Evolutionary conservation across 2,329 filamentous ascomycete genomes (phyloP), one percentile per base, ranked within the genome.

Genomic region (Amauroascus verrucosus): DNA sequence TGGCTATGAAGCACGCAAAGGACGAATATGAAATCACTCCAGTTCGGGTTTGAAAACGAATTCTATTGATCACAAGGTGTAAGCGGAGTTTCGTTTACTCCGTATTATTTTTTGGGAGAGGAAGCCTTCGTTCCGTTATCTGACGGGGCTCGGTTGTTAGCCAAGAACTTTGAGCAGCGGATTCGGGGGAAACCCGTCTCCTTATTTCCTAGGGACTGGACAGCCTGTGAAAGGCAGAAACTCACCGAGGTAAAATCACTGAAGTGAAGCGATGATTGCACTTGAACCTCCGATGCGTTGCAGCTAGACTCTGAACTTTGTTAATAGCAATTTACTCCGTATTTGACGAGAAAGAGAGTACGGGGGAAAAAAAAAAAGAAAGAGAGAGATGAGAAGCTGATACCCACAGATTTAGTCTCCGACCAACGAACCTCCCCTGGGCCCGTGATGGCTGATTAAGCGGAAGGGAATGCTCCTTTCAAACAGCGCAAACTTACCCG

Each of bases 201-300:
- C n/a, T 20, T n/a, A n/a, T n/a, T 32, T 32, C 16, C 20, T 43
- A 20, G 20, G 20, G 40, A 13, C 3, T 4, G 33, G 14, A 4
- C 40, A 41, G 48, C 48, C 13, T 43, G 48, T 51, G 41, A 51
- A 35, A 44, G 18, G 2, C 38, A 24, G n/a, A n/a, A 51, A 51
- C 49, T 51, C 49, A 51, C 49, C 40, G 40, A 51, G 49, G 49
- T 45, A 30, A 43, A 41, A 14, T 2, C 24, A 20, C 32, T 35
- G 18, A 35, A 22, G 28, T n/a, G 26, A 33, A 47, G 28, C 2
- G 14, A 47, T 18, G 18, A 13, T 20, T 47, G 14, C 16, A 20
- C 26, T 11, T 47, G 44, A 32, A 11, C n/a, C 20, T 35, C 28
- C 30, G 22, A 11, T 8, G 16, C 7, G 1, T 35, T 13, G 18